Conservation (phyloP, 139 green algal species). For the Picocystis salinarum region DNA sequence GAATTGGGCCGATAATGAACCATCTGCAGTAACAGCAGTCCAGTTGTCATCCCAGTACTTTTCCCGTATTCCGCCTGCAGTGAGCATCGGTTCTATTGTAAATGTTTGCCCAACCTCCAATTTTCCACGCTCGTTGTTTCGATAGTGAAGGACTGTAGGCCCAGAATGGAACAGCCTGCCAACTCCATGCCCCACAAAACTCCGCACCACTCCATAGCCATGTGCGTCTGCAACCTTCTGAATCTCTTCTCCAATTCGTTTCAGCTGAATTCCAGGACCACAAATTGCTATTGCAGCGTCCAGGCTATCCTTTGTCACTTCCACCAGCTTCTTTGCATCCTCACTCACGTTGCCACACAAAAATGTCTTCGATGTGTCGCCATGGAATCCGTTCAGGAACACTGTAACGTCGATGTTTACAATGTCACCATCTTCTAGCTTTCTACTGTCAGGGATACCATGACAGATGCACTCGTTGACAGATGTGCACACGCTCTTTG, state of each 20-base stretch:
- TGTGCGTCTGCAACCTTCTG: conserved; percentile 53
- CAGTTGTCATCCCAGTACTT: conserved; percentile 75
- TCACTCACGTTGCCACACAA: conserved; percentile 39
- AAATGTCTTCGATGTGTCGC: conserved; percentile 73
- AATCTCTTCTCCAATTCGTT: conserved; percentile 58
- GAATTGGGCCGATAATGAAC: conserved; percentile 67
- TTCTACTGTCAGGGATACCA: conserved; percentile 57
- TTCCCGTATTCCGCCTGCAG: conserved; percentile 15
- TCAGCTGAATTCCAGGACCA: conserved; percentile 51
- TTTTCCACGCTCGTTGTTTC: conserved; percentile 36
- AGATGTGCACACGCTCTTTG: conserved; percentile 91
- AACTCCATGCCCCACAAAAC: conserved; percentile 91
- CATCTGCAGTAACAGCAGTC: conserved; percentile 79
- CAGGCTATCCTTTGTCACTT: conserved; percentile 49
- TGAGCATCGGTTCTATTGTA: conserved; percentile 97
- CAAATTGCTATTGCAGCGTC: conserved; percentile 54
- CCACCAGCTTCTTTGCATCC: conserved; percentile 39
- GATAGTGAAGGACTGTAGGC: conserved; percentile 62
- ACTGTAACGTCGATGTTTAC: conserved; percentile 97
- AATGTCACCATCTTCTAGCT: conserved; percentile 69
- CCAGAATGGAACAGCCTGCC: conserved; percentile 71
- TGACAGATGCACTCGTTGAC: conserved; percentile 98
- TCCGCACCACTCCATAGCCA: conserved; percentile 38
- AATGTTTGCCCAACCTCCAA: conserved; percentile 73
- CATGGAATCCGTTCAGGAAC: conserved; percentile 86